These are phyloP conservation scores for Gentiana straminea DNA, from an alignment of 257 asterid genomes.

Conservation along the genomic window DNA sequence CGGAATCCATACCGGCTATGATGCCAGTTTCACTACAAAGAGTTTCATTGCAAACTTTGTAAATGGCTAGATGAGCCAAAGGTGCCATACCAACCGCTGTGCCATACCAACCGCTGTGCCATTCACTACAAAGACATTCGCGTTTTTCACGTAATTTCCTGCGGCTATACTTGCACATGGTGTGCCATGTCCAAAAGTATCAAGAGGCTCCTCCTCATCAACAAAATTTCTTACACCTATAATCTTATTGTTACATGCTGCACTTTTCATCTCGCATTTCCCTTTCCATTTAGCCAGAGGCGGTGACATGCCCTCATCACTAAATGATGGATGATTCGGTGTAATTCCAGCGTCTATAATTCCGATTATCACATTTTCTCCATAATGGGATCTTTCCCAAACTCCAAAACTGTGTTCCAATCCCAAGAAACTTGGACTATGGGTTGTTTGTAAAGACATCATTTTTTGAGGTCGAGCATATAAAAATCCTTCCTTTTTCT, in stretches of 20 bases:
- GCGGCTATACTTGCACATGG: conserved; percentile 49
- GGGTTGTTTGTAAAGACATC: conserved; percentile 23
- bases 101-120: conserved; percentile 48
- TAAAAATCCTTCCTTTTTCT: conserved; percentile 18
- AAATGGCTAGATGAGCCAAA: conserved; percentile 36
- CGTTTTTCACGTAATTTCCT: conserved; percentile 22
- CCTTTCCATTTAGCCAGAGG: conserved; percentile 42
- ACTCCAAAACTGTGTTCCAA: conserved; percentile 12
- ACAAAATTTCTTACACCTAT: conserved; percentile 32
- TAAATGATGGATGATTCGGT: conserved; percentile 25
- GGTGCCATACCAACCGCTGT: conserved; percentile 45
- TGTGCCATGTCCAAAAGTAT: conserved; percentile 20
- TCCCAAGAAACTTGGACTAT: conserved; percentile 33
- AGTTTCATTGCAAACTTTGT: conserved; percentile 15
- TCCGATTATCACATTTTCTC: conserved; percentile 31
- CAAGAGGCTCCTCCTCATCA: conserved; percentile 23
- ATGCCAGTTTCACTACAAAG: conserved; percentile 13
- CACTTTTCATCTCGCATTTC: conserved; percentile 17
- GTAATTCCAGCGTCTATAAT: conserved; percentile 26
- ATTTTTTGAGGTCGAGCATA: conserved; percentile 18
- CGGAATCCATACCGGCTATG: conserved; percentile 37
- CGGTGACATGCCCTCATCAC: conserved; percentile 23
- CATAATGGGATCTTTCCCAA: conserved; percentile 26
- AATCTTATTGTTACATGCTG: conserved; percentile 31
- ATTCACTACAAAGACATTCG: no score